These are phyloP conservation scores for Geotrichum bryndzae DNA, from an alignment of 1,139 yeast species.

Conservation along the genomic window DNA sequence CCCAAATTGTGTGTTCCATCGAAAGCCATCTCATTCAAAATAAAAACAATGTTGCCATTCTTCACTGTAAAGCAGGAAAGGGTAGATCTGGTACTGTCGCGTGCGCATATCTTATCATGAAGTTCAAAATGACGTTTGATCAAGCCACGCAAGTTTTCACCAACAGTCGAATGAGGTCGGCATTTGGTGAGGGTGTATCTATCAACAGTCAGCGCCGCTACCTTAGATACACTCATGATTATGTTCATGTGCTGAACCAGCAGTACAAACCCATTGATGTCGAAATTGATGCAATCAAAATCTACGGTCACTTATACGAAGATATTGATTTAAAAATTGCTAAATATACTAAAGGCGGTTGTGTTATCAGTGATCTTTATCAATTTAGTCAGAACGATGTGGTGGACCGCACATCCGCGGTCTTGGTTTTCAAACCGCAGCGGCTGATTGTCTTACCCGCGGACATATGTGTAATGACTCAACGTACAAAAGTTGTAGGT, in stretches of 20 bases:
- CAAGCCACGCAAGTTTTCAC: constrained; percentile 53
- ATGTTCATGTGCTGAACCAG: constrained; percentile 24
- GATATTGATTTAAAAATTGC: constrained; percentile 28
- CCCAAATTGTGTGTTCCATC: constrained; percentile 44
- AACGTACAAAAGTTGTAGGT: constrained; percentile 15
- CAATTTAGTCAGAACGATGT: constrained; percentile 23
- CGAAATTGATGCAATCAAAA: constrained; percentile 26
- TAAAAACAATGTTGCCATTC: constrained; percentile 49
- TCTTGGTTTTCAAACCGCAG: constrained; percentile 13
- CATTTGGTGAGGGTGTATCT: constrained; percentile 63
- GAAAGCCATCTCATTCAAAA: constrained; percentile 38
- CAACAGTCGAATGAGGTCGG: constrained; percentile 49
- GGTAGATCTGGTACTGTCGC: constrained; percentile 81
- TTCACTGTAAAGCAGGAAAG: constrained; percentile 90
- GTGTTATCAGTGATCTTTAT: constrained; percentile 21
- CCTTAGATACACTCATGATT: constrained; percentile 52
- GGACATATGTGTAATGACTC: constrained; percentile 23
- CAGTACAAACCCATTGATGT: constrained; percentile 24
- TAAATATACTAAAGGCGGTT: constrained; percentile 23
- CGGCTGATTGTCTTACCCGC: constrained; percentile 14
- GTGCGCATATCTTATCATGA: constrained; percentile 62
- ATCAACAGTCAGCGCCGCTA: constrained; percentile 66
- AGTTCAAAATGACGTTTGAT: constrained; percentile 35
- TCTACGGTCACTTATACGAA: constrained; percentile 27
- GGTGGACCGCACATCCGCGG: constrained; percentile 13